Base-by-base conservation (phyloP, 176 grass and related monocot species). In the Zea mays region DNA sequence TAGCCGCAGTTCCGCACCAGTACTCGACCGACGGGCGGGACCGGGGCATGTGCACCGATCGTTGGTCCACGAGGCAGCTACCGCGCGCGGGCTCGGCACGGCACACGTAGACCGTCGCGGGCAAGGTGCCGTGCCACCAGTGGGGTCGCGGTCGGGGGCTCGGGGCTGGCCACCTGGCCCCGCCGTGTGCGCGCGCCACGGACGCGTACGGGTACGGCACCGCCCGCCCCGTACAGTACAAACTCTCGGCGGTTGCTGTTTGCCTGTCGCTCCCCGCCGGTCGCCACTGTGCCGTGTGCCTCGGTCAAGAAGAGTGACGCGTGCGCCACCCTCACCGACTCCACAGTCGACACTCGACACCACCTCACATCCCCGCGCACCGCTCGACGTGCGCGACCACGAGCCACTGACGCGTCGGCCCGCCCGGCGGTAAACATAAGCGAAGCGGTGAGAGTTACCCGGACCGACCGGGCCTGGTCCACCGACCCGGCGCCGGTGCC, bases 251-350 rank as follows among this genome's bases (percentile, higher is more conserved):
- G 37, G 44, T 4, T 47, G 69, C 58, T 58, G 68, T 57, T 63
- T 19, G 8, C 57, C 56, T 8, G 51, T 36, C 48, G 42, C 41
- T 4, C 41, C 0, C 34, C 37, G 41, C 39, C 68, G 50, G 61
- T 38, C 17, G 61, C 35, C 35, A 36, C 77, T 69, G 44, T 70
- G 64, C 36, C 61, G 51, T 27, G 27, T 27, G 27, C 27, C 27
- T 1, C 51, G 75, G 80, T 74, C 80, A 87, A 19, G 9, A 52
- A 19, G 57, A 20, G 48, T 83, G 80, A 57, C 80, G 71, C 77
- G 76, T 15, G 48, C 67, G 50, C 11, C 40, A 8, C 52, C 52
- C 7, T 67, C 6, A 44, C 77, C 43, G 16, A 33, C 56, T 34
- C 69, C 44, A 60, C 69, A 10, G 69, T 27, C 27, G 27, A 27